These are phyloP conservation scores for Vitis hybrid DNA, from an alignment of 177 flowering plant species.

Conservation along the genomic window DNA sequence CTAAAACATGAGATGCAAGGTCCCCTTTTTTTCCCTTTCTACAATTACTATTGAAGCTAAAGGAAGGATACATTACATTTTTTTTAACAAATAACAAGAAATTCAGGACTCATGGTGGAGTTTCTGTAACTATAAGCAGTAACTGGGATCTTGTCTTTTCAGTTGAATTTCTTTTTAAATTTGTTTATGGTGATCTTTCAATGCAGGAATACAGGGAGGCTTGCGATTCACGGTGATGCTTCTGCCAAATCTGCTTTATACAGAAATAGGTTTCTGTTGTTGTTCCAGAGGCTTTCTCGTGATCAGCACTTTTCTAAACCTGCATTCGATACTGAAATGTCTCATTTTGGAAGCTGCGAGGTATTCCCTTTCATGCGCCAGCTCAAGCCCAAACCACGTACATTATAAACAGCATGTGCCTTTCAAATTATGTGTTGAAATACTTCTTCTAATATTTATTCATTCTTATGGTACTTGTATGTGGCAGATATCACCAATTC, in stretches of 20 bases:
- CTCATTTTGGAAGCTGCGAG: slow-evolving; percentile 70
- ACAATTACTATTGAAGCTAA: too few species aligned
- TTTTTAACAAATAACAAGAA: too few species aligned
- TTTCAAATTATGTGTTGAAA: not conserved
- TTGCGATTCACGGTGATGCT: slow-evolving; percentile 86
- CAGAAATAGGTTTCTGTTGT: slow-evolving; percentile 77
- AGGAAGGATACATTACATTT: too few species aligned
- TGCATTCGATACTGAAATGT: slow-evolving; percentile 60
- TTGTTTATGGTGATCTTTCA: not conserved
- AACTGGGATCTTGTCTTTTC: too few species aligned
- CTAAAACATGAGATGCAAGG: too few species aligned
- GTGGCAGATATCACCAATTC: slow-evolving; percentile 81
- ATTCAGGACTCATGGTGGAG: too few species aligned
- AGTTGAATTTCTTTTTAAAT: not conserved
- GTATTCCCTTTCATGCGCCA: slow-evolving; percentile 27
- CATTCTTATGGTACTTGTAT: not conserved
- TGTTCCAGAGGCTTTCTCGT: slow-evolving; percentile 83
- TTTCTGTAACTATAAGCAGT: too few species aligned
- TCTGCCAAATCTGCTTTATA: slow-evolving; percentile 76
- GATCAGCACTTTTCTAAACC: slow-evolving; percentile 78
- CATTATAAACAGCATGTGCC: not conserved
- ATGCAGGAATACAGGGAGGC: slow-evolving; percentile 61
- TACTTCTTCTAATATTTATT: not conserved
- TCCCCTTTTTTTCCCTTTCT: too few species aligned
- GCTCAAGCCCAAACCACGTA: too few species aligned